Evolutionary conservation across 78 protist genomes (phyloP).

Genomic region (Anaeramoeba ignava): DNA sequence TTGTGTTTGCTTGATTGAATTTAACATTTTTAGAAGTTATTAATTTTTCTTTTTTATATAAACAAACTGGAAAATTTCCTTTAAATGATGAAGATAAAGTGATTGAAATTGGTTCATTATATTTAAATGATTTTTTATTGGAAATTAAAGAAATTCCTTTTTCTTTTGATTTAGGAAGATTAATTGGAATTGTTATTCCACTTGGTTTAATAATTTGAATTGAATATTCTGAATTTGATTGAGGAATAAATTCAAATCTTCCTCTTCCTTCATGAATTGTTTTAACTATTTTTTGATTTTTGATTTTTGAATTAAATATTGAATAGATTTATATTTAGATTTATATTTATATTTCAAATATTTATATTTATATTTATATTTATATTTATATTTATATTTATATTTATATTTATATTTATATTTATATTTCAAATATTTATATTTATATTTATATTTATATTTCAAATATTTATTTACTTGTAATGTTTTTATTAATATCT

Average conservation of each 20-base stretch:
- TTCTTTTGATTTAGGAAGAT: background rate
- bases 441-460: no score
- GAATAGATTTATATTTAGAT: no score
- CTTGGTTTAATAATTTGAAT: background rate
- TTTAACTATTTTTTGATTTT: no score
- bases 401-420: no score
- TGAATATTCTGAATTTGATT: background rate
- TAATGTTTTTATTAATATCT: background rate
- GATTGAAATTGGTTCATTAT: background rate
- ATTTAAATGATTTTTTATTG: background rate
- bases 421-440: no score
- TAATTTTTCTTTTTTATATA: background rate
- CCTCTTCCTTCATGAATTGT: background rate
- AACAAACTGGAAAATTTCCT: background rate
- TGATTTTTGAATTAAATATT: no score
- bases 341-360: no score
- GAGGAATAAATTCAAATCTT: background rate
- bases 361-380: no score
- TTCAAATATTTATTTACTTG: background rate
- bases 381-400: no score
- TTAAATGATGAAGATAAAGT: background rate
- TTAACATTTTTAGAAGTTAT: background rate
- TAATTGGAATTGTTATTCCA: background rate
- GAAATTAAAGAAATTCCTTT: background rate
- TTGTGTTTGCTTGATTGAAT: no score